These are phyloP conservation scores for Penicillium odoratum DNA, from an alignment of 495 filamentous ascomycete species.

Conservation along the genomic window DNA sequence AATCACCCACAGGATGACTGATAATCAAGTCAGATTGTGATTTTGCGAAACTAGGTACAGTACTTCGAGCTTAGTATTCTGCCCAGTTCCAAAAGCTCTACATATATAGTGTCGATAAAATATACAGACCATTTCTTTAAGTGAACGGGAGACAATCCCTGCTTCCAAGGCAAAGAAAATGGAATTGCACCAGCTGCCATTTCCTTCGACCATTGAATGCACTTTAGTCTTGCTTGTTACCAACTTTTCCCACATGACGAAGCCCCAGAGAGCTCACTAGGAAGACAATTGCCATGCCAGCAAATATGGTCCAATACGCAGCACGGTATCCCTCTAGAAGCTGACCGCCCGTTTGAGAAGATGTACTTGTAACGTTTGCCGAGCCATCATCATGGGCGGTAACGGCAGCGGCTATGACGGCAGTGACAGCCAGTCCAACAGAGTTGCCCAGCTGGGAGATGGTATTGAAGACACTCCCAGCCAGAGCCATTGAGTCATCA, in stretches of 20 bases:
- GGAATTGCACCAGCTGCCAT: no score
- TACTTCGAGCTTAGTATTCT: no score
- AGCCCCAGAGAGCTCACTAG: neutral
- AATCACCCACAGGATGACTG: no score
- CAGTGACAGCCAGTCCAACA: conserved; percentile 36
- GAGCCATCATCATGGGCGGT: neutral
- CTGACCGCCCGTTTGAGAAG: neutral
- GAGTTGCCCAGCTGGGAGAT: conserved; percentile 55
- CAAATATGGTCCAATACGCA: conserved; percentile 14
- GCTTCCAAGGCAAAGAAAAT: no score
- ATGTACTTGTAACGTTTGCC: neutral
- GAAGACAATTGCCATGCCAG: conserved; percentile 6
- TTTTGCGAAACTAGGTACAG: no score
- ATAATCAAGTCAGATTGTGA: no score
- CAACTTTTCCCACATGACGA: neutral
- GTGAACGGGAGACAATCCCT: no score
- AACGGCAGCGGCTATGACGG: conserved; percentile 10
- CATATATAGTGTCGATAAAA: no score
- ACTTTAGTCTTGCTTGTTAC: conserved; percentile 1
- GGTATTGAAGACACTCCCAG: conserved; percentile 62
- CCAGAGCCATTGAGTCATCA: conserved; percentile 36
- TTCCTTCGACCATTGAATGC: neutral
- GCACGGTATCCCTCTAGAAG: conserved; percentile 9
- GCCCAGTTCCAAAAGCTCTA: no score
- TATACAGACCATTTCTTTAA: no score